Evolutionary conservation across 176 grass and related monocot species (phyloP), one percentile per base, ranked within the genome.

Genomic region (Poa annua): DNA sequence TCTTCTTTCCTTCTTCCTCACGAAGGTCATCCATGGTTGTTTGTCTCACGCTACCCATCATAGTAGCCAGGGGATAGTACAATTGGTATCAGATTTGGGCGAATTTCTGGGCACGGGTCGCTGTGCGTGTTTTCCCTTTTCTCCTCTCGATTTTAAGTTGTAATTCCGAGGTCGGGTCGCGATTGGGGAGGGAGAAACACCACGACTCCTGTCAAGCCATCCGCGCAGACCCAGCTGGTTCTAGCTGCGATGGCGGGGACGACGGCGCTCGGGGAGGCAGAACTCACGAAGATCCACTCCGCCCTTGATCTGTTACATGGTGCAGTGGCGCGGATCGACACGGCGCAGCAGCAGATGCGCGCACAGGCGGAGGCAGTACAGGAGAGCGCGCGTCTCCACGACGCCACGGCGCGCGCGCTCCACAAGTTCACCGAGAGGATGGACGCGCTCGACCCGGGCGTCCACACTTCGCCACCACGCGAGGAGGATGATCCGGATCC

Each of bases 251-350:
- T 60, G 56, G 21, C 21, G 0, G 56, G 25, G 21, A 20, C 56
- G 3, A 1, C 56, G 19, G 3, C n/a, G 21, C 2, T 2, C 8
- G 3, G 21, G 1, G 8, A 24, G 9, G 21, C 24, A 0, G 2
- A n/a, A 3, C 10, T 60, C 21, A 2, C 9, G 3, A 2, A 60
- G 56, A 11, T 60, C 21, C 8, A 6, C 10, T 22, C 56, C 2
- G 24, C 21, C 1, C 57, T 61, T 0, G 57, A 24, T 24, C 57
- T 25, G 3, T 22, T 61, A 0, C 57, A 61, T 11, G 21, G 22
- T 0, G 21, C 3, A 11, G 21, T 61, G 9, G 22, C 10, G 0
- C 2, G n/a, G 7, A 61, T 61, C 11, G 57, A 25, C 20, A 56
- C 20, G 19, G 19, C 1, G 20, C 20, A 56, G 19, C 19, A 56